These are phyloP conservation scores for Penicillium ucsense DNA, from an alignment of 495 filamentous ascomycete genomes.

Conservation along the genomic window DNA sequence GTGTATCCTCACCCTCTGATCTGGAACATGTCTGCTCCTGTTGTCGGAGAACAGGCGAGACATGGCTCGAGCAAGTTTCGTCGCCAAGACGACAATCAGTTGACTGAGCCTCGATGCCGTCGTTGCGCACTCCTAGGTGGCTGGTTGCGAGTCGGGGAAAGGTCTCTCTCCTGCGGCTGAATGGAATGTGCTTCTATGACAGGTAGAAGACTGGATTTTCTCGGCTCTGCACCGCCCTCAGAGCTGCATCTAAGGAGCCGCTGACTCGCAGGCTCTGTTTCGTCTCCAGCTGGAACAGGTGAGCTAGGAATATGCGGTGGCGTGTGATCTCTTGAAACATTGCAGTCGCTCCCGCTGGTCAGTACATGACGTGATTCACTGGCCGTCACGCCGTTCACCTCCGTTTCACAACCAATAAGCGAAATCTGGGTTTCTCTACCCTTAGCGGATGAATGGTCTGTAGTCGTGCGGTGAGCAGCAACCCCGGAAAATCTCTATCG, in stretches of 20 bases:
- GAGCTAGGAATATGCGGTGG: neutral
- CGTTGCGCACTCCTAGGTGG: neutral
- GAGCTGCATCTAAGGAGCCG: neutral
- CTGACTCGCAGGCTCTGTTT: neutral
- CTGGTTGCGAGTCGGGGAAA: neutral
- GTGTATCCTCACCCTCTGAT: neutral
- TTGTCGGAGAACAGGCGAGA: neutral
- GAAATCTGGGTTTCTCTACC: neutral
- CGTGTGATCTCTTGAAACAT: neutral
- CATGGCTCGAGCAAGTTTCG: neutral
- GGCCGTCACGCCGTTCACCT: neutral
- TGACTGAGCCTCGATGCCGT: neutral
- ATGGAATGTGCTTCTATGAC: neutral
- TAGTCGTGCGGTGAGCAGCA: neutral
- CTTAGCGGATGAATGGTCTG: neutral
- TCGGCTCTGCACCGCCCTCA: neutral
- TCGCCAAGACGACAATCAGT: neutral
- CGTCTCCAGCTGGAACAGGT: neutral
- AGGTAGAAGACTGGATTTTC: neutral
- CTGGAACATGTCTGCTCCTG: neutral
- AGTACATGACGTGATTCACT: no score
- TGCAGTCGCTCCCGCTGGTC: no score
- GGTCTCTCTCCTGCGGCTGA: neutral
- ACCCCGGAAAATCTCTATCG: neutral
- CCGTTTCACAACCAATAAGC: neutral